These are phyloP conservation scores for Moniliophthora roreri DNA, from an alignment of 1,284 basidiomycete species.

Conservation along the genomic window DNA sequence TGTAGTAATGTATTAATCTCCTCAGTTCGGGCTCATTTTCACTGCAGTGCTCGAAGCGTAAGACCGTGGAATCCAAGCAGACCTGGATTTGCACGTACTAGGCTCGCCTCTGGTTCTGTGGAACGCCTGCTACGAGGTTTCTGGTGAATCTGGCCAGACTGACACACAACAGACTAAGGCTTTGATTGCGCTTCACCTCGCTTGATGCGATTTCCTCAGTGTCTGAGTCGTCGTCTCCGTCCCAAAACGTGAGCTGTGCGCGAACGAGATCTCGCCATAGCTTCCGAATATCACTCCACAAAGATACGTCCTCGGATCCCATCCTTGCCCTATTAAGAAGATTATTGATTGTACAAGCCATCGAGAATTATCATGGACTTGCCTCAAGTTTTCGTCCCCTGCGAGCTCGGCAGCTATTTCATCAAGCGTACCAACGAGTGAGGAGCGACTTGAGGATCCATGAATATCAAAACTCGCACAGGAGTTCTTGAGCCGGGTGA, in stretches of 20 bases:
- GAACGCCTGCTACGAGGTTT: constrained; percentile 70
- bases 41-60: constrained; percentile 32
- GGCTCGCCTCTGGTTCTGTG: constrained; percentile 61
- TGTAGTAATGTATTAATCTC: constrained; percentile 61
- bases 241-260: constrained; percentile 45
- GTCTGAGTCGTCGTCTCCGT: constrained; percentile 41
- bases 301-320: constrained; percentile 40
- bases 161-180: constrained; percentile 37
- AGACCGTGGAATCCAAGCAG: neutral
- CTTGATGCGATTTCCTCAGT: constrained; percentile 24
- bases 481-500: constrained; percentile 34
- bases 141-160: constrained; percentile 72
- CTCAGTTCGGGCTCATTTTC: constrained; percentile 64
- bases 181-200: constrained; percentile 23
- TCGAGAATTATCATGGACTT: constrained; percentile 11
- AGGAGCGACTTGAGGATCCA: constrained; percentile 25
- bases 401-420: constrained; percentile 45
- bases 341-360: neutral
- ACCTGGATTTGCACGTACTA: constrained; percentile 45
- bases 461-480: constrained; percentile 37
- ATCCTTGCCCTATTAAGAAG: constrained; percentile 37
- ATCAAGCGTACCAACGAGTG: constrained; percentile 40
- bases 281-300: constrained; percentile 55
- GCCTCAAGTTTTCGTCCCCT: constrained; percentile 44
- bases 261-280: constrained; percentile 53